Percentiles rank a stretch among this genome's conserved stretches.
Conservation (phyloP, 2,329 filamentous ascomycete species). For the Apiospora saccharicola region DNA sequence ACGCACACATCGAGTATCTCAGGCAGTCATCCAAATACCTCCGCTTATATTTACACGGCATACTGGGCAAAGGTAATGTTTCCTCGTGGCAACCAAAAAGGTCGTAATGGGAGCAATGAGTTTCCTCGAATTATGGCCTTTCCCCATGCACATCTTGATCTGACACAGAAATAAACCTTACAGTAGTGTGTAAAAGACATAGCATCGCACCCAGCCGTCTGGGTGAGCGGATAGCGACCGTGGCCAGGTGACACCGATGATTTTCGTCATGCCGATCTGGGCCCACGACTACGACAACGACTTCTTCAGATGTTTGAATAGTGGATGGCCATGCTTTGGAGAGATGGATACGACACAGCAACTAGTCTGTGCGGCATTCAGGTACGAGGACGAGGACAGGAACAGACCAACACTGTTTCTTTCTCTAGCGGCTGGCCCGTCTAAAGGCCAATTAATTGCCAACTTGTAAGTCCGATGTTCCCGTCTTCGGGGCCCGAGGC, state of each 20-base stretch:
- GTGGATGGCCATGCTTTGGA: neutral
- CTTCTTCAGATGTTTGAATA: neutral
- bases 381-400: neutral
- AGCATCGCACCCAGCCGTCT: conserved; percentile 13
- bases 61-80: neutral
- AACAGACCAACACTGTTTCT: neutral
- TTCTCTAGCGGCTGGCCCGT: conserved; percentile 11
- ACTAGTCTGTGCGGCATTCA: conserved; percentile 13
- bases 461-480: neutral
- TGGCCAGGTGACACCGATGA: conserved; percentile 12
- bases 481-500: neutral
- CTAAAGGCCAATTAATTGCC: neutral
- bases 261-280: conserved; percentile 16
- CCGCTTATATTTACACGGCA: neutral
- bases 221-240: conserved; percentile 8
- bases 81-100: no score
- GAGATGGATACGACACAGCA: neutral
- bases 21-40: neutral
- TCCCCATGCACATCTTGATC: conserved; percentile 2
- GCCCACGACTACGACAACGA: neutral
- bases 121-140: neutral
- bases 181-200: conserved; percentile 6
- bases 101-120: neutral
- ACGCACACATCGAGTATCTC: neutral
- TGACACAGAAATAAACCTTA: conserved; percentile 21